Evolutionary conservation across 495 filamentous ascomycete genomes (phyloP).

Genomic region (Aspergillus ostianus): DNA sequence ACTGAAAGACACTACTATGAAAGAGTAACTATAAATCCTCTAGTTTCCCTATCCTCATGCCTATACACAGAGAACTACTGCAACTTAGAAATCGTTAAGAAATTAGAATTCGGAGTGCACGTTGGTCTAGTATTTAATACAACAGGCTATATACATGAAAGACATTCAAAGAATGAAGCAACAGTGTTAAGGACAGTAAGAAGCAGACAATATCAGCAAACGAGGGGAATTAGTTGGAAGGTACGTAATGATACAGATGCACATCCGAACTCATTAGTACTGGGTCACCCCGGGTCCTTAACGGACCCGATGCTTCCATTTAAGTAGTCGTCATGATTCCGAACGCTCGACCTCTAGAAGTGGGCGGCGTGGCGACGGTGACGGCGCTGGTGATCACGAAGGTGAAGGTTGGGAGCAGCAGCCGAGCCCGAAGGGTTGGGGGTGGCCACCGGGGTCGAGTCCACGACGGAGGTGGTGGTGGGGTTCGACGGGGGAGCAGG

Average conservation of each 20-base stretch:
- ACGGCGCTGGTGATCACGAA: neutral
- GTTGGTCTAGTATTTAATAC: neutral
- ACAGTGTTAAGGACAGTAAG: neutral
- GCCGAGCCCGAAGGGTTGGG: neutral
- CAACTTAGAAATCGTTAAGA: too few relatives aligned
- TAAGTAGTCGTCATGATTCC: neutral
- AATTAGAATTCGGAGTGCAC: neutral
- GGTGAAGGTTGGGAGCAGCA: neutral
- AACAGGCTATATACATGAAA: neutral
- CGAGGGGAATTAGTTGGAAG: neutral
- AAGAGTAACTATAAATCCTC: too few relatives aligned
- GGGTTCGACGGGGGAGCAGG: too few relatives aligned
- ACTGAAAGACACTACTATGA: too few relatives aligned
- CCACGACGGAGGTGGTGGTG: neutral
- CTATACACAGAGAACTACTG: too few relatives aligned
- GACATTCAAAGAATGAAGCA: neutral
- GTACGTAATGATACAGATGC: neutral
- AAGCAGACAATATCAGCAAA: neutral
- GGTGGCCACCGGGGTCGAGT: neutral
- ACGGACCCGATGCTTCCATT: neutral
- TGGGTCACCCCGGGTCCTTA: too few relatives aligned
- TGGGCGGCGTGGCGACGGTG: neutral
- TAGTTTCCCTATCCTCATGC: too few relatives aligned
- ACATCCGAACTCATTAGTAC: neutral
- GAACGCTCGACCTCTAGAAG: neutral